These are phyloP conservation scores for Monascus ruber DNA, from an alignment of 2,329 filamentous ascomycete species.

Conservation along the genomic window DNA sequence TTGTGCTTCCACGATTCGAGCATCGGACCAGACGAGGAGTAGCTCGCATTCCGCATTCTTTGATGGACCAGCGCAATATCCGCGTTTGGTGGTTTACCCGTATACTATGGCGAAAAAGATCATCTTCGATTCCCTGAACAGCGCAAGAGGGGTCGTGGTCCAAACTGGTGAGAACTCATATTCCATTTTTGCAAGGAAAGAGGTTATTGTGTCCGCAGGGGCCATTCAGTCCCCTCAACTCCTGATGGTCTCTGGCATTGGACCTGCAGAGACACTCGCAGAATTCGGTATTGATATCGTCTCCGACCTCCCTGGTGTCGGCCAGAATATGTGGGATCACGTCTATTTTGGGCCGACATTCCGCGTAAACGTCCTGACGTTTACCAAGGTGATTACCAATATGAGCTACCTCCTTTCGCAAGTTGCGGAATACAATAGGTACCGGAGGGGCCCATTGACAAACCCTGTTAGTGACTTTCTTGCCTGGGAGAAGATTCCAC, in stretches of 20 bases:
- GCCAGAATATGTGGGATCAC: conserved; percentile 28
- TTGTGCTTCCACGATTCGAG: conserved; percentile 38
- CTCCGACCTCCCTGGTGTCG: conserved; percentile 21
- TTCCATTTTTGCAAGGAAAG: conserved; percentile 36
- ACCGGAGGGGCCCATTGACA: conserved; percentile 15
- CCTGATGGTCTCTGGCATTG: conserved; percentile 42
- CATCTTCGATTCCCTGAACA: conserved; percentile 38
- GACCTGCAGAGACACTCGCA: conserved; percentile 21
- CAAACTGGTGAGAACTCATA: conserved; percentile 28
- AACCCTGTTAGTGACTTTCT: conserved; percentile 18
- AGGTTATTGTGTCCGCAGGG: conserved; percentile 42
- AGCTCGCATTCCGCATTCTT: conserved; percentile 35
- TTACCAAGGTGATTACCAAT: conserved; percentile 9
- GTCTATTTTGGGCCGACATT: conserved; percentile 19
- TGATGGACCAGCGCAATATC: conserved; percentile 8
- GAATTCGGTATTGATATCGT: conserved; percentile 16
- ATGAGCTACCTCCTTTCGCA: conserved; percentile 7
- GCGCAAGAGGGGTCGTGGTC: conserved; percentile 38
- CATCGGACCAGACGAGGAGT: conserved; percentile 37
- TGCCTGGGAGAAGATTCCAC: conserved; percentile 23
- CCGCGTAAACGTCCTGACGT: conserved; percentile 15
- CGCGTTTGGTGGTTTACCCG: conserved; percentile 33
- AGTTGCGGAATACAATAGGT: conserved; percentile 6
- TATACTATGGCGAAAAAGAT: conserved; percentile 36
- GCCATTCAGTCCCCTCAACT: conserved; percentile 45